A percentile compares a stretch with the other conserved stretches of the same genome.
phyloP scores from a whole-genome alignment of 179 eudicot species.

The Sideroxylon spinosum region DNA sequence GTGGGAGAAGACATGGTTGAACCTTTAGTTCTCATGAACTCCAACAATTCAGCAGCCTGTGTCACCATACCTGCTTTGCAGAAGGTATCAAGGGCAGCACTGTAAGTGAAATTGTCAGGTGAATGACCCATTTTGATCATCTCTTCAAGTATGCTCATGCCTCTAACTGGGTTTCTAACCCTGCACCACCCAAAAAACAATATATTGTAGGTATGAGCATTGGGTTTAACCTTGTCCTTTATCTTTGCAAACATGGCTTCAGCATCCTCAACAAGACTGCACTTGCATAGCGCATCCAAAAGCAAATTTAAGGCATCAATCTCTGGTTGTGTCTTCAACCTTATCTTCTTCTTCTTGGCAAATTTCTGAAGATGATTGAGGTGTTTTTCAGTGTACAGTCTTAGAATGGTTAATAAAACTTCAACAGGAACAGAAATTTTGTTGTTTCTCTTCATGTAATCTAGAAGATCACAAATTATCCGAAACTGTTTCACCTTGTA shows the following conservation, averaged over 20 bases:
- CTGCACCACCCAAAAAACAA: slow-evolving; percentile 97
- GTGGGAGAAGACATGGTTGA: slow-evolving; percentile 67
- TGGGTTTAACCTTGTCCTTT: slow-evolving; percentile 48
- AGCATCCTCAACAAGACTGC: slow-evolving; percentile 68
- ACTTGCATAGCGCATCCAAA: slow-evolving; percentile 86
- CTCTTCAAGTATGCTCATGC: slow-evolving; percentile 61
- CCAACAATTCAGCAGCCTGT: slow-evolving; percentile 65
- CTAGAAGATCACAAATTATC: slow-evolving; percentile 74
- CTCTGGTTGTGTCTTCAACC: slow-evolving; percentile 68
- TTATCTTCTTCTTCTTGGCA: slow-evolving; percentile 66
- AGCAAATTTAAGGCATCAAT: slow-evolving; percentile 74
- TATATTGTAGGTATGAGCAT: slow-evolving; percentile 60
- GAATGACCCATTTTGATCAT: slow-evolving; percentile 60
- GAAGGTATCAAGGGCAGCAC: slow-evolving; percentile 78
- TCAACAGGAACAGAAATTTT: slow-evolving; percentile 65
- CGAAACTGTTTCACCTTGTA: slow-evolving; percentile 66
- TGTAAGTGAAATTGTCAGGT: slow-evolving; percentile 75
- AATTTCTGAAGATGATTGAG: slow-evolving; percentile 65
- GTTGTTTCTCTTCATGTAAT: slow-evolving; percentile 74
- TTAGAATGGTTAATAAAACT: slow-evolving; percentile 52
- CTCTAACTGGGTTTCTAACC: slow-evolving; percentile 63
- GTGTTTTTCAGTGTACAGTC: slow-evolving; percentile 67
- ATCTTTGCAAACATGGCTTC: slow-evolving; percentile 57
- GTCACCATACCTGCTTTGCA: slow-evolving; percentile 70
- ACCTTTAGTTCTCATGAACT: slow-evolving; percentile 60